A percentile compares a stretch with the other conserved stretches of the same genome.
These are phyloP conservation scores for Triglochin maritima DNA, from an alignment of 106 monocot species.

Conservation along the genomic window DNA sequence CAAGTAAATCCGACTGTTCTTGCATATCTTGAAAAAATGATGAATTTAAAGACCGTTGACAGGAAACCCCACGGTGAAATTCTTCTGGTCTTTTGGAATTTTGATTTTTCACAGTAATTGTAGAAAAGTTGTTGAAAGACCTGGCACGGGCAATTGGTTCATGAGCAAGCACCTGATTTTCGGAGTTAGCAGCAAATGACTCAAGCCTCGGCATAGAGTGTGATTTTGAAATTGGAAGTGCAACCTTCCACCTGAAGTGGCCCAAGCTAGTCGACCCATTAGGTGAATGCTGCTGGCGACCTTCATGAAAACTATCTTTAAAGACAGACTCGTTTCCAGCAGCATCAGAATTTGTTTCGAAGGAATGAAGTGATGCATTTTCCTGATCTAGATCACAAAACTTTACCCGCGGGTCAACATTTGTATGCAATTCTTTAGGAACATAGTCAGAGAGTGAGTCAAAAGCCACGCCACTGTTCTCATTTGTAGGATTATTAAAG, in stretches of 20 bases:
- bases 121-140: constrained; percentile 28
- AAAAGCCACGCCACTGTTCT: background rate
- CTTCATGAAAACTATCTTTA: constrained; percentile 13
- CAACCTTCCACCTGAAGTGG: background rate
- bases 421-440: constrained; percentile 11
- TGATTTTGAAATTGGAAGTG: constrained; percentile 14
- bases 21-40: background rate
- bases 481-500: constrained; percentile 7
- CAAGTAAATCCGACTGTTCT: constrained; percentile 3
- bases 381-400: constrained; percentile 4
- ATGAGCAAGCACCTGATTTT: constrained; percentile 4
- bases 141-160: constrained; percentile 9
- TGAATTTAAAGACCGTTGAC: too few species aligned
- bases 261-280: background rate
- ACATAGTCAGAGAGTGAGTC: constrained; percentile 7
- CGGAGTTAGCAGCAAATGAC: background rate
- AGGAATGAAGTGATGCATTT: constrained; percentile 9
- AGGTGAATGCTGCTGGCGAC: constrained; percentile 9
- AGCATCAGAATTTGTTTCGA: constrained; percentile 1
- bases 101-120: background rate
- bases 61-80: background rate
- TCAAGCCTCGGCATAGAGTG: constrained; percentile 22
- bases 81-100: background rate
- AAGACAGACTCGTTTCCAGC: constrained; percentile 19
- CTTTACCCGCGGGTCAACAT: constrained; percentile 2